These are phyloP conservation scores for Blastobotrys petasosporus DNA, from an alignment of 1,139 yeast species.

Conservation along the genomic window DNA sequence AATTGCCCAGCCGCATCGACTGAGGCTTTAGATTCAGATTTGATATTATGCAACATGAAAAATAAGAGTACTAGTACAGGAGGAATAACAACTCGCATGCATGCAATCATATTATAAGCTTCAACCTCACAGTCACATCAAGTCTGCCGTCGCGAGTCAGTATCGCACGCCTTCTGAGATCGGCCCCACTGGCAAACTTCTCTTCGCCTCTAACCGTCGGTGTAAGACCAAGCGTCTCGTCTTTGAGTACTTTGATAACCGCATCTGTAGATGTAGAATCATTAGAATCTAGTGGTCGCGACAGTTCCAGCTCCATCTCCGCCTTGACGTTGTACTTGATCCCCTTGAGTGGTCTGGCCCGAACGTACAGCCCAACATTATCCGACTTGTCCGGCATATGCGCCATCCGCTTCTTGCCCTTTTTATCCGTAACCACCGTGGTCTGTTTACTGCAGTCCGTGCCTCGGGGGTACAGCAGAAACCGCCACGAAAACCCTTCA, in stretches of 20 bases:
- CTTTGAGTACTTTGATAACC: not conserved
- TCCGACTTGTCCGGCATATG: not conserved
- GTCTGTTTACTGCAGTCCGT: not conserved
- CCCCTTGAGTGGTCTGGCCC: conserved; percentile 3
- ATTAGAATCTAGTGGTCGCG: not conserved
- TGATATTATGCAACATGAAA: too few species aligned
- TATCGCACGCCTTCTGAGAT: not conserved
- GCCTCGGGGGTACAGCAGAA: conserved; percentile 5
- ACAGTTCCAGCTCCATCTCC: conserved; percentile 2
- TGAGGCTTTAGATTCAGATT: too few species aligned
- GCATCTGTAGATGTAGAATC: not conserved
- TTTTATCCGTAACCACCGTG: not conserved
- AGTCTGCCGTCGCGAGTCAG: conserved; percentile 3
- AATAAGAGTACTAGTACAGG: too few species aligned
- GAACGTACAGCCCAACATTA: conserved; percentile 3
- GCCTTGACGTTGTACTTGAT: not conserved
- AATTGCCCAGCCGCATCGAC: too few species aligned
- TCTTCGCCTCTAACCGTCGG: conserved; percentile 2
- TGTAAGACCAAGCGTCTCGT: conserved; percentile 8
- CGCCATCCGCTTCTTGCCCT: not conserved
- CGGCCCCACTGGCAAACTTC: not conserved
- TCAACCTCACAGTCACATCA: conserved; percentile 5
- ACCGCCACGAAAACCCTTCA: conserved; percentile 10
- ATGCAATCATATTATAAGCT: conserved; percentile 3
- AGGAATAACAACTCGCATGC: too few species aligned